Evolutionary conservation across 768 basidiomycete genomes (phyloP).

Genomic region (Mycena chlorophos): DNA sequence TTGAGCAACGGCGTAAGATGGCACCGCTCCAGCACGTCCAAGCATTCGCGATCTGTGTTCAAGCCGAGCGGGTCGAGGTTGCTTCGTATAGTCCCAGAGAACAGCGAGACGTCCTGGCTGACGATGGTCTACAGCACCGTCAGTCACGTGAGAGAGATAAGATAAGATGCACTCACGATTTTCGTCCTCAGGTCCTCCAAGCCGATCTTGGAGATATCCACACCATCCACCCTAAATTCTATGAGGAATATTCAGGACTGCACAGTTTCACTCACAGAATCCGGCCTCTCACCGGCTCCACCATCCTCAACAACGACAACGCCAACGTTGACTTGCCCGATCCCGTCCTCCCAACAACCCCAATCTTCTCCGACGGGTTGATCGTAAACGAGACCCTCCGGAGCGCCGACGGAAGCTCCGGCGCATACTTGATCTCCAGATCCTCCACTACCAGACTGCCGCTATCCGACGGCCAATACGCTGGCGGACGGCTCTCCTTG

Average conservation of each 20-base stretch:
- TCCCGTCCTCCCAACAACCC: constrained; percentile 69
- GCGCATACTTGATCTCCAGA: constrained; percentile 62
- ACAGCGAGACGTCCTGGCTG: constrained; percentile 74
- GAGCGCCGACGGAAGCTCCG: constrained; percentile 60
- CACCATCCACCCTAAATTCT: constrained; percentile 56
- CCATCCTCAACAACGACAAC: constrained; percentile 58
- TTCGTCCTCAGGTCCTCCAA: constrained; percentile 67
- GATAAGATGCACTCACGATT: constrained; percentile 41
- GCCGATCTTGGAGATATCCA: constrained; percentile 68
- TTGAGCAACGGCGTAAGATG: constrained; percentile 53
- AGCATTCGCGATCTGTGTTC: constrained; percentile 59
- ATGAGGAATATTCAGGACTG: constrained; percentile 1
- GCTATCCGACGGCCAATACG: constrained; percentile 66
- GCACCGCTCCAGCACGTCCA: constrained; percentile 65
- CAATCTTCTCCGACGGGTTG: constrained; percentile 64
- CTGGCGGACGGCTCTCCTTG: constrained; percentile 59
- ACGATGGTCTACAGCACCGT: constrained; percentile 56
- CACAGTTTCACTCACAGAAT: constrained; percentile 48
- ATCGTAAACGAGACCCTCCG: constrained; percentile 59
- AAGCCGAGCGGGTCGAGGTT: constrained; percentile 71
- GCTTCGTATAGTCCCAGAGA: constrained; percentile 69
- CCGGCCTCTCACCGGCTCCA: constrained; percentile 56
- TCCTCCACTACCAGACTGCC: constrained; percentile 60
- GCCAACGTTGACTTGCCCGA: constrained; percentile 66
- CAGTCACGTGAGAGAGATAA: background rate